Base-by-base conservation (phyloP, 2,329 filamentous ascomycete genomes). In the Chaetomium strumarium region DNA sequence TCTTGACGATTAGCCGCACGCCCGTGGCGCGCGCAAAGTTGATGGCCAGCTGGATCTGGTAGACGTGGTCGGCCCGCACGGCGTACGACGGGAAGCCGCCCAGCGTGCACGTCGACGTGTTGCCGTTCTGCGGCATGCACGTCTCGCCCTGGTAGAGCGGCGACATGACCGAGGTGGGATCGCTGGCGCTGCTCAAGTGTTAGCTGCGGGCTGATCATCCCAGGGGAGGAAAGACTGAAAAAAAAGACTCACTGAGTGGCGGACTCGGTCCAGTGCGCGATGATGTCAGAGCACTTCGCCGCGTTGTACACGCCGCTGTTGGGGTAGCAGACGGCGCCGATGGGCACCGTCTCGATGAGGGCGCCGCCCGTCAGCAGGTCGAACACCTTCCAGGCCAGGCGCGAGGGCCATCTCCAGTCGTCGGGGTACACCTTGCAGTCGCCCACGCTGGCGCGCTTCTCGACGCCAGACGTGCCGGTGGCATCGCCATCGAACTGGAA, bases 1-100 rank as follows among this genome's bases (percentile, higher is more conserved):
- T 77, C 64, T 72, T 72, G 52, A 73, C 61, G 10, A 71, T 62
- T 6, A 74, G 59, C 10, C 71, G 64, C 1, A 73, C 47, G 47
- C 69, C 67, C 48, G 60, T 60, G 40, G 69, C 70, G n/a, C 70
- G 62, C 0, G 71, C 70, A 59, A 73, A 72, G 56, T 72, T 72
- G 40, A 73, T 64, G 5, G 67, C 68, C 0, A 66, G 62, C 60
- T 72, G 70, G 6, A 72, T 62, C 46, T 73, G 67, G 54, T 62
- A 65, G 33, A 68, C 67, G 8, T 61, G 68, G 16, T 62, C 66
- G 10, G 66, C 68, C 46, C 70, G 70, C 13, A 73, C 65, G 7
- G 70, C 69, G 45, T 72, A 73, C 19, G 59, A 63, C 0, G 70
- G 67, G 50, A 68, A 68, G 2, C 66, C 69, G 16, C 70, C 70